phyloP scores from a whole-genome alignment of 495 filamentous ascomycete genomes.

The Neurospora pannonica region DNA sequence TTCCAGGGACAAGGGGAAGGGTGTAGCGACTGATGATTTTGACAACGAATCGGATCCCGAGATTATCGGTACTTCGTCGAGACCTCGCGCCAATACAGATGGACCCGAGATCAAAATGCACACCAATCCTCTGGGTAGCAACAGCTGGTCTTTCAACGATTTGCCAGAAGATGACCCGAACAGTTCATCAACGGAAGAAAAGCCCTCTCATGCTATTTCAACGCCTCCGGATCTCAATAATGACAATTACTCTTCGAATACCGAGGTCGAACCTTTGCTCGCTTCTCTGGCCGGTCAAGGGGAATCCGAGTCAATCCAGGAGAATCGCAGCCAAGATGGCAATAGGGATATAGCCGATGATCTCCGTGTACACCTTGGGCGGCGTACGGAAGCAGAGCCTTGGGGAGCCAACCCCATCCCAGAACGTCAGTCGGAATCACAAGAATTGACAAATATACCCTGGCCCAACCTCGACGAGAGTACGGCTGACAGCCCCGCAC shows the following conservation, averaged over 20 bases:
- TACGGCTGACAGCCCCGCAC: neutral
- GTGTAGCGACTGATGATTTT: slow-evolving; percentile 1
- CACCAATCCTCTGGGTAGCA: slow-evolving; percentile 36
- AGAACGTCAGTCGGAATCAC: neutral
- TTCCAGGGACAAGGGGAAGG: slow-evolving; percentile 6
- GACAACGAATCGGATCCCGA: neutral
- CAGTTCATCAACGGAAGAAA: neutral
- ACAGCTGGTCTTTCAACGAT: slow-evolving; percentile 39
- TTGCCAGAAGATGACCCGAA: slow-evolving; percentile 10
- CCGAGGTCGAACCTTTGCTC: neutral
- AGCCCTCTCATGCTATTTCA: neutral
- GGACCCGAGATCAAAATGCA: slow-evolving; percentile 27
- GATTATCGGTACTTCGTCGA: slow-evolving; percentile 7
- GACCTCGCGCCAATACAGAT: slow-evolving; percentile 36
- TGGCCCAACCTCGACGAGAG: neutral
- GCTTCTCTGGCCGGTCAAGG: neutral
- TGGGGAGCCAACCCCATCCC: neutral
- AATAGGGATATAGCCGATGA: neutral
- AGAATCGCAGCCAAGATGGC: neutral
- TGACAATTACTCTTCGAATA: neutral
- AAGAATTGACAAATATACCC: neutral
- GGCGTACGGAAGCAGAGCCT: neutral
- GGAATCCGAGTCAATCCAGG: neutral
- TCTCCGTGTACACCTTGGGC: neutral
- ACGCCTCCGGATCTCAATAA: neutral